phyloP scores from a whole-genome alignment of 2,329 filamentous ascomycete genomes.

The Pestalotiopsis sp. region DNA sequence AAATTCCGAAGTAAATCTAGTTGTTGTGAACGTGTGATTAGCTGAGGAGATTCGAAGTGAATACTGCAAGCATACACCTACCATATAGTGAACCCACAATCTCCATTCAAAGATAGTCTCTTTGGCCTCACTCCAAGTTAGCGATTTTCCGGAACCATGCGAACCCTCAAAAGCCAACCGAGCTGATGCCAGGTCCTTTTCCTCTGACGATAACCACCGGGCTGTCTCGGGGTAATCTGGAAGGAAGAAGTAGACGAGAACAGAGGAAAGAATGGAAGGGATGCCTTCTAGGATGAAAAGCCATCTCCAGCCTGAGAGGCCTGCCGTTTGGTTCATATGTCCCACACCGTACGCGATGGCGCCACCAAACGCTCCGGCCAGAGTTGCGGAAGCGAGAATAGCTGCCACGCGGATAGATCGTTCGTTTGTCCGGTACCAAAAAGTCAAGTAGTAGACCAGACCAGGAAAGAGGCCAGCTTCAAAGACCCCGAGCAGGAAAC shows the following conservation, averaged over 20 bases:
- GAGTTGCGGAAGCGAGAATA: slow-evolving; percentile 66
- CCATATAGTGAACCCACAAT: slow-evolving; percentile 66
- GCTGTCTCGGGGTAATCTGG: slow-evolving; percentile 69
- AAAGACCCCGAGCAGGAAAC: slow-evolving; percentile 68
- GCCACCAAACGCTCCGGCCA: slow-evolving; percentile 76
- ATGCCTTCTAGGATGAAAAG: slow-evolving; percentile 52
- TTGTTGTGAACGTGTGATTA: too few relatives aligned
- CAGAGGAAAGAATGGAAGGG: slow-evolving; percentile 54
- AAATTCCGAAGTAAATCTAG: slow-evolving; percentile 42
- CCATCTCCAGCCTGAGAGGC: slow-evolving; percentile 72
- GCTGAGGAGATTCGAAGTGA: too few relatives aligned
- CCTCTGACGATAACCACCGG: slow-evolving; percentile 59
- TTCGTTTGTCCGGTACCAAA: slow-evolving; percentile 74
- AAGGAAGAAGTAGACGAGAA: slow-evolving; percentile 60
- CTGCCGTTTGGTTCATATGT: slow-evolving; percentile 66
- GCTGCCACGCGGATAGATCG: slow-evolving; percentile 71
- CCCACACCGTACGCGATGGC: slow-evolving; percentile 74
- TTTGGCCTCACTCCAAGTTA: slow-evolving; percentile 70
- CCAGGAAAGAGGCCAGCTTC: slow-evolving; percentile 74
- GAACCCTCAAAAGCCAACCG: slow-evolving; percentile 49
- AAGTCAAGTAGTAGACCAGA: slow-evolving; percentile 67
- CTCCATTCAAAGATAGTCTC: slow-evolving; percentile 66
- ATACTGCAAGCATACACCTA: too few relatives aligned
- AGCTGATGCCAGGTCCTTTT: slow-evolving; percentile 58
- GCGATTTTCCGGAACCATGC: slow-evolving; percentile 60